Evolutionary conservation across 2,329 filamentous ascomycete genomes (phyloP), one percentile per base, ranked within the genome.

Genomic region (Aspergillus flavus): DNA sequence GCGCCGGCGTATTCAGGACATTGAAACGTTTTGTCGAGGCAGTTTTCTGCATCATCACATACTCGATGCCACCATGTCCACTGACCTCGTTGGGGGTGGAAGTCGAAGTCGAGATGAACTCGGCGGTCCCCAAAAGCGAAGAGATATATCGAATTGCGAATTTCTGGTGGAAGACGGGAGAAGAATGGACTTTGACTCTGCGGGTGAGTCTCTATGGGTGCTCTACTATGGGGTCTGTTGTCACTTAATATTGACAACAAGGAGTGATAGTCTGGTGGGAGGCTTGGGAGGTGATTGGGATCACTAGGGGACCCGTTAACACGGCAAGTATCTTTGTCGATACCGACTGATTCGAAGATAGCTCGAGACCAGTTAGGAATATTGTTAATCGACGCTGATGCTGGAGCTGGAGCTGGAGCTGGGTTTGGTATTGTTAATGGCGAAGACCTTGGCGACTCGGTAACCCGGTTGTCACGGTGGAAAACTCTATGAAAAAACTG

Each of bases 31-130:
- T 63, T 63, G 4, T 45, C 48, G 4, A 45, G 58, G 14, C 63
- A 65, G 30, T 59, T 28, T 1, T 52, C 39, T 4, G 34, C 48
- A 45, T 65, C 63, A n/a, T 65, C 61, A 21, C 61, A 65, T 9
- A 59, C 34, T 11, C 63, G 54, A 46, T 65, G 61, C 63, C 63
- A 63, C 63, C 63, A 65, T 12, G 16, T 43, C 63, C 63, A 65
- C 32, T 21, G 30, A 2, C 39, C 48, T 21, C 16, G 28, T 26
- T 46, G 32, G 7, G 39, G 30, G 26, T 58, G 50, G 26, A 61
- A 58, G n/a, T 65, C 54, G 26, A 43, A 62, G 21, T 65, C 60
- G 2, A 65, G 28, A 34, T 65, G 63, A 3, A 65, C 52, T 2
- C 63, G 60, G 12, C 63, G 63, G 19, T 52, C 41, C 1, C 62